Evolutionary conservation across 441 rosid genomes (phyloP), one percentile per base, ranked within the genome.

Genomic region (Populus hybrid): DNA sequence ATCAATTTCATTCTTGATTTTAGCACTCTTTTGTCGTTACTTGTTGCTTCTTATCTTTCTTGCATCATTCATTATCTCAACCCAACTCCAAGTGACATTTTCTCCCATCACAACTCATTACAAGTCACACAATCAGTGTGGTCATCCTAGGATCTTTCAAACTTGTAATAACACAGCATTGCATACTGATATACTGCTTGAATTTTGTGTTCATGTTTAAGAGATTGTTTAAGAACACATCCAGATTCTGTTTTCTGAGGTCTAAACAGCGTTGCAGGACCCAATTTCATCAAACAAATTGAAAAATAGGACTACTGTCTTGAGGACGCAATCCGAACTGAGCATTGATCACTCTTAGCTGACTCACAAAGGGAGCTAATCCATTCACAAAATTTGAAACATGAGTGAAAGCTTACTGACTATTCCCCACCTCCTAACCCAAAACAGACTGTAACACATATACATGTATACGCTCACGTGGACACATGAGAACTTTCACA

Each of bases 391-490:
- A 56, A 65, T 42, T 40, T 10, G 12, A 40, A 65, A 33, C 23
- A 26, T 2, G 9, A 63, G 14, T 4, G 7, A 29, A 29, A 29
- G 31, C 31, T 29, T 29, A 40, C 29, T 38, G 20, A 56, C 21
- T 69, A 63, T 64, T 20, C 74, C 75, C 64, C 21, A 12, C 40
- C 29, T 65, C 35, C 75, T 7, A 71, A 65, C 24, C 61, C 50
- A 71, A 64, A 77, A 40, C 72, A 24, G n/a, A 7, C 64, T 8
- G 65, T 38, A 21, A 53, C 56, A 45, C 2, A 71, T 1, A 14
- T 4, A 29, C 20, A 36, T 33, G 26, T 31, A 42, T 10, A 11
- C 6, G n/a, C 1, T 11, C 40, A 29, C 0, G 45, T 38, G 45
- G 45, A 38, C 45, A 38, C 45, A 2, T 38, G 45, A 38, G 12